These are phyloP conservation scores for Psophocarpus tetragonolobus DNA, from an alignment of 306 rosid genomes.

Conservation along the genomic window DNA sequence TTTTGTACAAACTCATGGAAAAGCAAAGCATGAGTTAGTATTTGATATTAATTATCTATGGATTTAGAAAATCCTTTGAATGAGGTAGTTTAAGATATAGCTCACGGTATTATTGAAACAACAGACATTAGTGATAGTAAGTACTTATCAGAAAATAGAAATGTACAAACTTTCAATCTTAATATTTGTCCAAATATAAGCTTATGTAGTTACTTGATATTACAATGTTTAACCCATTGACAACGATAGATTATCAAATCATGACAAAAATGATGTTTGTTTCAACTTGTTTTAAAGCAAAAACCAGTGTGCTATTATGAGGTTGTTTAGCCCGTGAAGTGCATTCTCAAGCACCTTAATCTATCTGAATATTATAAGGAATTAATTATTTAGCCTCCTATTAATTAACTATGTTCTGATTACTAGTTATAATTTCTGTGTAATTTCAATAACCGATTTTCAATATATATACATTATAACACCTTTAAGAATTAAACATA, in stretches of 20 bases:
- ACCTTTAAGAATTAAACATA: background rate
- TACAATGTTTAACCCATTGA: constrained; percentile 3
- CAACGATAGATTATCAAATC: constrained; percentile 27
- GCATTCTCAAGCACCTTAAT: constrained; percentile 15
- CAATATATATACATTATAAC: background rate
- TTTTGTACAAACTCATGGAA: background rate
- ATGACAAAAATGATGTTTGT: constrained; percentile 1
- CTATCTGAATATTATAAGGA: background rate
- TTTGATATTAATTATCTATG: constrained; percentile 13
- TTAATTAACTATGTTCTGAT: background rate
- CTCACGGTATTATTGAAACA: constrained; percentile 35
- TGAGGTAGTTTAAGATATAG: constrained; percentile 32
- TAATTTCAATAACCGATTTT: background rate
- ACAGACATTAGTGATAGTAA: constrained; percentile 1
- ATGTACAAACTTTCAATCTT: constrained; percentile 6
- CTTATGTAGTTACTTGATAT: background rate
- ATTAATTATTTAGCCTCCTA: background rate
- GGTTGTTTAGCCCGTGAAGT: constrained; percentile 39
- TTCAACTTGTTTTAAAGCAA: constrained; percentile 12
- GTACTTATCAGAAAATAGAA: background rate
- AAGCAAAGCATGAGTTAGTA: background rate
- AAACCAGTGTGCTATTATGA: constrained; percentile 35
- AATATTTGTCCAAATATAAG: constrained; percentile 18
- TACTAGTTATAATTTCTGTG: background rate
- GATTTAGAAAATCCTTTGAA: constrained; percentile 24